Percentiles rank a stretch among this genome's conserved stretches.
Conservation (phyloP, 176 grass and related monocot species). For the Aegilops speltoides region DNA sequence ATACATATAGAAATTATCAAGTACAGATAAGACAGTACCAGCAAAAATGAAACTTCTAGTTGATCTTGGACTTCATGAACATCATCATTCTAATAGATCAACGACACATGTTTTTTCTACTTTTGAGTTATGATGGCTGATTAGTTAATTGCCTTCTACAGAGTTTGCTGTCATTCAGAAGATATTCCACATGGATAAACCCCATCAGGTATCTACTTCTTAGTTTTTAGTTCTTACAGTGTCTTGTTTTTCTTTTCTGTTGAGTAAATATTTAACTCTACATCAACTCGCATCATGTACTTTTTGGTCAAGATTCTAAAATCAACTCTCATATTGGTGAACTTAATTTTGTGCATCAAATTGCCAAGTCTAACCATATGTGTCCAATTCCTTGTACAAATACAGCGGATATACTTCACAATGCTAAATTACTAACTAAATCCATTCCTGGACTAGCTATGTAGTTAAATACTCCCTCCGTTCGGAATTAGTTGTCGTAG, state of each 20-base stretch:
- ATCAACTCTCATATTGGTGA: not conserved
- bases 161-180: conserved; percentile 90
- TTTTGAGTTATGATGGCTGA: conserved; percentile 10
- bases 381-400: not conserved
- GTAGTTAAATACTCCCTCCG: not conserved
- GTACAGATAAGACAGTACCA: not conserved
- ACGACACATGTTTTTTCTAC: not conserved
- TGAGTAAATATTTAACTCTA: not conserved
- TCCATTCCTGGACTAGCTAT: not conserved
- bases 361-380: not conserved
- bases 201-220: conserved; percentile 73
- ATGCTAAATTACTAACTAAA: not conserved
- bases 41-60: conserved; percentile 11
- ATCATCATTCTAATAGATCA: not conserved
- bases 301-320: not conserved
- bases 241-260: not conserved
- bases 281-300: not conserved
- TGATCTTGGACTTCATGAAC: conserved; percentile 8
- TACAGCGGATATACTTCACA: not conserved
- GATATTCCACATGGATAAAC: conserved; percentile 94
- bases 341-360: not conserved
- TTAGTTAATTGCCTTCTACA: conserved; percentile 43
- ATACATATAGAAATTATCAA: conserved; percentile 5
- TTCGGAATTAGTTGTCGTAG: too few species aligned
- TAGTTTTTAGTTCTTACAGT: conserved; percentile 21